Conservation (phyloP, 371 early-diverging fungal species). For the Circinella minor region DNA sequence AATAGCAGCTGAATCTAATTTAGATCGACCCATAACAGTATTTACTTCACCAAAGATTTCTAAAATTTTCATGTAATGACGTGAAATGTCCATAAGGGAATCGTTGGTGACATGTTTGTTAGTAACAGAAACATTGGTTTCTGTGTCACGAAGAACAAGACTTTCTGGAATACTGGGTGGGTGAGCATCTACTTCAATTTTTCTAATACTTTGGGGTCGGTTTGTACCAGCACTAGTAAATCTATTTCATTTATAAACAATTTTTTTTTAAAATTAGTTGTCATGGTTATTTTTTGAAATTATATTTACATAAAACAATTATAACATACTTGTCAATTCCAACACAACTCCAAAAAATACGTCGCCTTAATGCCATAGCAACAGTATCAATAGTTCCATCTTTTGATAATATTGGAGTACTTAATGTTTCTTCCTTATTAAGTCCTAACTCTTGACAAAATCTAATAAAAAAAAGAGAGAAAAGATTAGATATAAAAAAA, state of each 20-base stretch:
- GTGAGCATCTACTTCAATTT: conserved; percentile 58
- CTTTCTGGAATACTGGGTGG: conserved; percentile 55
- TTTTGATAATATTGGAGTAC: conserved; percentile 31
- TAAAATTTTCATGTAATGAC: conserved; percentile 32
- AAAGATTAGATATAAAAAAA: background rate
- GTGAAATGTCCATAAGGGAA: conserved; percentile 36
- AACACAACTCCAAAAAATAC: conserved; percentile 67
- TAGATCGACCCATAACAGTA: conserved; percentile 54
- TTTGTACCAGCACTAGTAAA: conserved; percentile 57
- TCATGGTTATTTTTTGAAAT: no score
- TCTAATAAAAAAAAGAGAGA: conserved; percentile 21
- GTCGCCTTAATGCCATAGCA: conserved; percentile 56
- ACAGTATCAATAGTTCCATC: conserved; percentile 50
- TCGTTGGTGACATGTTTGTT: conserved; percentile 32
- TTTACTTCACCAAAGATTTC: conserved; percentile 56
- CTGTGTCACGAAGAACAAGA: conserved; percentile 41
- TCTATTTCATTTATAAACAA: conserved; percentile 12
- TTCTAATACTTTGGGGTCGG: conserved; percentile 61
- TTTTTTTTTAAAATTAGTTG: no score
- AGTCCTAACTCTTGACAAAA: conserved; percentile 62
- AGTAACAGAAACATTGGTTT: conserved; percentile 27
- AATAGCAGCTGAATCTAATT: conserved; percentile 31
- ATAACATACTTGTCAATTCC: conserved; percentile 50
- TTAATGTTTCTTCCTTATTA: conserved; percentile 55
- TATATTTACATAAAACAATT: background rate